A percentile compares a stretch with the other conserved stretches of the same genome.
phyloP scores from a whole-genome alignment of 2,329 filamentous ascomycete genomes.

The Claviceps quebecensis region DNA sequence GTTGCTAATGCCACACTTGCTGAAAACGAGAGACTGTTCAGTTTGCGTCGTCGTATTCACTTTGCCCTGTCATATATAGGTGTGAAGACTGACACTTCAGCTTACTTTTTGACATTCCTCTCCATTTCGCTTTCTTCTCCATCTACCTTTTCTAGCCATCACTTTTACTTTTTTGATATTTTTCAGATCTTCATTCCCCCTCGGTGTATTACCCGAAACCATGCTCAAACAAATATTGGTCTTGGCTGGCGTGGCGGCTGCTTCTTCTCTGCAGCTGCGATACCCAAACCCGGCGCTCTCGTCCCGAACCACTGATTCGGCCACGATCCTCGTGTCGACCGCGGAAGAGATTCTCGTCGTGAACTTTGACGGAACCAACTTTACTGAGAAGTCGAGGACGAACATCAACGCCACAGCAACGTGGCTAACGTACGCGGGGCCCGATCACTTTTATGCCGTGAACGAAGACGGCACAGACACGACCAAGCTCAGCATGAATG shows the following conservation, averaged over 20 bases:
- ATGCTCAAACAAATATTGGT: neutral
- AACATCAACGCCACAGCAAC: conserved; percentile 26
- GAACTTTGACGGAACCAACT: conserved; percentile 25
- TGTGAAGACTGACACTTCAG: no score
- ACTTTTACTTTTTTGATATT: neutral
- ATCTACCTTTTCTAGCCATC: neutral
- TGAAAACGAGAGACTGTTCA: no score
- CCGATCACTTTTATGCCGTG: conserved; percentile 29
- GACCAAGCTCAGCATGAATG: conserved; percentile 26
- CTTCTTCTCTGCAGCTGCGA: neutral
- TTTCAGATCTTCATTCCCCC: no score
- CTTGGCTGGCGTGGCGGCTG: neutral
- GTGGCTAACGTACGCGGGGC: conserved; percentile 30
- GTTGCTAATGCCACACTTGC: no score
- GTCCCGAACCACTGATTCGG: neutral
- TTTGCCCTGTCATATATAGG: no score
- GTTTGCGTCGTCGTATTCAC: no score
- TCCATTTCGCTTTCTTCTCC: neutral
- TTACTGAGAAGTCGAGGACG: conserved; percentile 22
- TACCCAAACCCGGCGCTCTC: neutral
- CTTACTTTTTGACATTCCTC: neutral
- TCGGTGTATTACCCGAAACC: neutral
- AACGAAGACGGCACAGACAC: conserved; percentile 30
- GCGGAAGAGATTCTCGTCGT: conserved; percentile 26
- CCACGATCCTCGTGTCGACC: conserved; percentile 25